Percentiles rank a stretch among this genome's conserved stretches.
phyloP scores from a whole-genome alignment of 2,329 filamentous ascomycete species.

The Colletotrichum sp. region DNA sequence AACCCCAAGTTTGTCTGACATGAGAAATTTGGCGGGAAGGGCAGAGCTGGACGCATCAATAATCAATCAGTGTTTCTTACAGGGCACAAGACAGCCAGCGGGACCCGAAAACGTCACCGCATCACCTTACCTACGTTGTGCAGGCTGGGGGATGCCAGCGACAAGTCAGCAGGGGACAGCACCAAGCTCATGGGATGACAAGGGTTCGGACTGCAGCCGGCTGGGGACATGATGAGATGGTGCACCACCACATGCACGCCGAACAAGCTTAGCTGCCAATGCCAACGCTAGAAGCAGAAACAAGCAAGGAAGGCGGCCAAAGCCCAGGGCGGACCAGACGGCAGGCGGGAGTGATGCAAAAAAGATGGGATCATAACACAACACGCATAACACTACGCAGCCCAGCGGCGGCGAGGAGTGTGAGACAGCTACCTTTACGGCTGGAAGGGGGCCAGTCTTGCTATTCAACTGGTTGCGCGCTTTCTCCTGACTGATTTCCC shows the following conservation, averaged over 20 bases:
- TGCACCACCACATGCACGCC: background rate
- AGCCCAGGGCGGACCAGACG: background rate
- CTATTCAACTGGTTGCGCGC: conserved; percentile 9
- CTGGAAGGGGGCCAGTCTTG: background rate
- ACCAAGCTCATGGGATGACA: conserved; percentile 17
- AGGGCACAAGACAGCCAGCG: background rate
- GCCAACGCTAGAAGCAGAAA: conserved; percentile 15
- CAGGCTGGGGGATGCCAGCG: conserved; percentile 9
- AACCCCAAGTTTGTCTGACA: background rate
- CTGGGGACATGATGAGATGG: background rate
- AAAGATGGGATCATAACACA: background rate
- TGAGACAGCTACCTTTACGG: conserved; percentile 10
- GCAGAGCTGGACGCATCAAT: background rate
- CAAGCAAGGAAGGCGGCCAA: conserved; percentile 12
- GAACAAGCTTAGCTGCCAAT: conserved; percentile 12
- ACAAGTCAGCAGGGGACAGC: conserved; percentile 5
- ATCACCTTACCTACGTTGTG: background rate
- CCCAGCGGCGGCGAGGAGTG: background rate
- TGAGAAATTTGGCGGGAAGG: background rate
- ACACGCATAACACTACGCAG: background rate
- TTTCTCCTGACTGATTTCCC: background rate
- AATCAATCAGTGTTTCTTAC: background rate
- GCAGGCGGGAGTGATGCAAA: background rate
- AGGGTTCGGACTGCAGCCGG: conserved; percentile 4
- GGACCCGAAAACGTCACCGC: conserved; percentile 12